Evolutionary conservation across 352 stramenopile species (phyloP), one percentile per base, ranked within the genome.

Genomic region (Phytophthora agathidicida): DNA sequence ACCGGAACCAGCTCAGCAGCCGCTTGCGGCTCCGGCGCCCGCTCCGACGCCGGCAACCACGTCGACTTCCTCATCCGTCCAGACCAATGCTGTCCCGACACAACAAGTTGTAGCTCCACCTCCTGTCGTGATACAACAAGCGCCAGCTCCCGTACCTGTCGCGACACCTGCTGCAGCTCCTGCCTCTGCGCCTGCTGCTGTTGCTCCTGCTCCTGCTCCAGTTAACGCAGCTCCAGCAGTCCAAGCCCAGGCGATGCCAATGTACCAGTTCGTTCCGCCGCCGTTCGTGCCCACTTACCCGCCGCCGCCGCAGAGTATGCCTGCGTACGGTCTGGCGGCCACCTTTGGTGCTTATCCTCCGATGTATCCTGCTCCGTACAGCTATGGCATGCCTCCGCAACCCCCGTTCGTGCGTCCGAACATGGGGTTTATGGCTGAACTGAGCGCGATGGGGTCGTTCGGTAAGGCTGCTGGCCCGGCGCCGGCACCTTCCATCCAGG

Each of bases 301-400:
- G 5, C n/a, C n/a, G 24, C 49, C 23, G 51, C 65, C 61, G 11
- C 57, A 67, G 17, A 68, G 54, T 20, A 75, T 77, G 64, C 68
- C 71, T 2, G 68, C 68, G 5, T 73, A 73, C 46, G 68, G 68
- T 60, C 44, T 76, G 3, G 68, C 68, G 8, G 63, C 63, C 22
- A 76, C 68, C 1, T 81, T 76, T 31, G 71, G 69, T 13, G 53
- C 65, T 1, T 81, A 75, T 45, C 65, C 64, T 38, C 71, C 68
- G 23, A 39, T 77, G 31, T 87, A 81, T 59, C 42, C 63, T 23
- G 52, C 71, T 22, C 54, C 68, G 22, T 83, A 82, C 54, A 62
- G 63, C 51, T 76, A 77, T n/a, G 72, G 72, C 20, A 54, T 53
- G 0, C 68, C 72, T 10, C 45, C 56, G 37, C 72, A 73, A 28